phyloP scores from a whole-genome alignment of 805 yeast genomes.

The Starmera amethionina region DNA sequence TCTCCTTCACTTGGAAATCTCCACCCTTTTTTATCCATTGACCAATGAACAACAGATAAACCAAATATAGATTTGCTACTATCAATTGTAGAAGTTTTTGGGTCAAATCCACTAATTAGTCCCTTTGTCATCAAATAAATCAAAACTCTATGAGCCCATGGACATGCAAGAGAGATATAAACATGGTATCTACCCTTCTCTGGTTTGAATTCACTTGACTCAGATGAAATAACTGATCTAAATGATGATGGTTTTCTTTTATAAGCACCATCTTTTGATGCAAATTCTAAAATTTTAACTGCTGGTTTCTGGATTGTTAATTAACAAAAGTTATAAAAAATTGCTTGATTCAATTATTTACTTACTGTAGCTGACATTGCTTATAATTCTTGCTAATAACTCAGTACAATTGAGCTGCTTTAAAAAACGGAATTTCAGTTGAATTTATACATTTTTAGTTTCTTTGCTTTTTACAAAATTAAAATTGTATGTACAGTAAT shows the following conservation, averaged over 20 bases:
- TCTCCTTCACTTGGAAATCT: constrained; percentile 47
- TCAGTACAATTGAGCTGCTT: too few relatives aligned
- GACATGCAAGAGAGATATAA: constrained; percentile 84
- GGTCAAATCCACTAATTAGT: constrained; percentile 33
- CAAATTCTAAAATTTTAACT: constrained; percentile 37
- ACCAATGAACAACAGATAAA: constrained; percentile 83
- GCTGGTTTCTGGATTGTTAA: constrained; percentile 5
- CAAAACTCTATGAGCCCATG: constrained; percentile 88
- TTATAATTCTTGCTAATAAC: too few relatives aligned
- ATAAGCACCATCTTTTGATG: constrained; percentile 43
- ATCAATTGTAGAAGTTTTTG: constrained; percentile 17
- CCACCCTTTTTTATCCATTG: constrained; percentile 86
- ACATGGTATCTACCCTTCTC: constrained; percentile 79
- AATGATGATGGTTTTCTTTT: constrained; percentile 48
- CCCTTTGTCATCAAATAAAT: constrained; percentile 72
- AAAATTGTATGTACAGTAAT: too few relatives aligned
- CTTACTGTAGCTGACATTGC: too few relatives aligned
- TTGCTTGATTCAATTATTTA: too few relatives aligned
- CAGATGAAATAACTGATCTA: constrained; percentile 50
- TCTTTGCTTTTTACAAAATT: too few relatives aligned
- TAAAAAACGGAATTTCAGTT: too few relatives aligned
- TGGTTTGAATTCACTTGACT: constrained; percentile 53
- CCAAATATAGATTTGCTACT: constrained; percentile 37
- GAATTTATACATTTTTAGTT: too few relatives aligned
- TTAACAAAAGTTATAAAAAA: too few relatives aligned